Base-by-base conservation (phyloP, 2,329 filamentous ascomycete species). In the Helotiales sp. region DNA sequence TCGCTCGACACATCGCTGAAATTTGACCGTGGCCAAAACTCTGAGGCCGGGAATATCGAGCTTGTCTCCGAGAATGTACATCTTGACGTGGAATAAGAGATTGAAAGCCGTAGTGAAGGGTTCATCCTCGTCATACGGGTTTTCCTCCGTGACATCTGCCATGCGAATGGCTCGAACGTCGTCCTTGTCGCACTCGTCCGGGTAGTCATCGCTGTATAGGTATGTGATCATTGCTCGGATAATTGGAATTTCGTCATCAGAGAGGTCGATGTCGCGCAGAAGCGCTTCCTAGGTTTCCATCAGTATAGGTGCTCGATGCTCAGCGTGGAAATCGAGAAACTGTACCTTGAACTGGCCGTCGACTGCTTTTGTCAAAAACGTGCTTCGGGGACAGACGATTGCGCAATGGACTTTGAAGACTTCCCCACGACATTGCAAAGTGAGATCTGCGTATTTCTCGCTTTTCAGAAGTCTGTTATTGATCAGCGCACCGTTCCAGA, bases 1-100 rank as follows among this genome's bases (percentile, higher is more conserved):
- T 9, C 42, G 13, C 3, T 19, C 17, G 2, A 44, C 36, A 17
- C 13, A 22, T 4, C 6, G 15, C 9, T 33, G 15, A 12, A 52
- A 64, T 25, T 60, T 60, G 1, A 55, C 5, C 12, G 25, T 56
- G 3, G 61, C 57, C 1, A 58, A 8, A 5, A 10, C 2, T 24
- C 57, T 61, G 9, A 65, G 40, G 2, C 27, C 47, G 10, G 52
- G 17, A 12, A 65, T 53, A 10, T 61, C 52, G 33, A 55, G 62
- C 27, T 56, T 59, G 17, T 61, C 57, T 1, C 52, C 59, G 1
- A 58, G 42, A 2, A 60, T 40, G 22, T 58, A 65, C 19, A 65
- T 36, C 10, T 59, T 52, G 12, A 56, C 30, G 24, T 65, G 48
- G 40, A 48, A 55, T 17, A 51, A 2, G 12, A 42, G 13, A 27